A percentile compares a stretch with the other conserved stretches of the same genome.
Evolutionary conservation across 306 rosid genomes (phyloP).

Genomic region (Albizia julibrissin): DNA sequence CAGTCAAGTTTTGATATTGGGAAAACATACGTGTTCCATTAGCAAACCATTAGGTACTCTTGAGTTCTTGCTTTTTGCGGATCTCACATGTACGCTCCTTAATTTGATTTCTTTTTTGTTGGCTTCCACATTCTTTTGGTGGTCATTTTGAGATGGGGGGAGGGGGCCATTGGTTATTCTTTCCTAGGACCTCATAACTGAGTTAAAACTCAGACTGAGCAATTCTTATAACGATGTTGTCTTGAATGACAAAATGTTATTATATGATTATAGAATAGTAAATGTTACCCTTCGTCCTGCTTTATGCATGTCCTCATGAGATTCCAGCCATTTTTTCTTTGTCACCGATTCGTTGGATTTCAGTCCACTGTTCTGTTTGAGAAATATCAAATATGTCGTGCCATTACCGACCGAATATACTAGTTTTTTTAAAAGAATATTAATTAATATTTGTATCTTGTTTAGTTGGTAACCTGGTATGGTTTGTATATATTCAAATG

Average conservation of each 20-base stretch:
- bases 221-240: slow-evolving; percentile 17
- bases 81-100: slow-evolving; percentile 22
- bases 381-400: slow-evolving; percentile 18
- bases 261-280: slow-evolving; percentile 2
- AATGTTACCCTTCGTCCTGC: slow-evolving; percentile 19
- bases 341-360: slow-evolving; percentile 30
- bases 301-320: not conserved
- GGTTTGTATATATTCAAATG: not conserved
- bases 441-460: not conserved
- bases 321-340: slow-evolving; percentile 11
- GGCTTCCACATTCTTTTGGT: not conserved
- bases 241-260: slow-evolving; percentile 7
- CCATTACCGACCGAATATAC: slow-evolving; percentile 5
- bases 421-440: not conserved
- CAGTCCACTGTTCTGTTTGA: slow-evolving; percentile 4
- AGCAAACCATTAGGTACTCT: slow-evolving; percentile 20
- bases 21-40: slow-evolving; percentile 32
- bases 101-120: slow-evolving; percentile 20
- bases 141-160: not conserved
- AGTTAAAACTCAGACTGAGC: slow-evolving; percentile 24
- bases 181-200: not conserved
- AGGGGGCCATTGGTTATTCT: slow-evolving; percentile 20
- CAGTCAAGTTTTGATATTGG: slow-evolving; percentile 21
- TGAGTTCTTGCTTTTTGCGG: slow-evolving; percentile 23
- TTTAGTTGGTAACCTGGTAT: not conserved